Percentiles rank a stretch among this genome's conserved stretches.
Evolutionary conservation across 2,329 filamentous ascomycete species (phyloP).

Genomic region (Claviceps fusiformis): DNA sequence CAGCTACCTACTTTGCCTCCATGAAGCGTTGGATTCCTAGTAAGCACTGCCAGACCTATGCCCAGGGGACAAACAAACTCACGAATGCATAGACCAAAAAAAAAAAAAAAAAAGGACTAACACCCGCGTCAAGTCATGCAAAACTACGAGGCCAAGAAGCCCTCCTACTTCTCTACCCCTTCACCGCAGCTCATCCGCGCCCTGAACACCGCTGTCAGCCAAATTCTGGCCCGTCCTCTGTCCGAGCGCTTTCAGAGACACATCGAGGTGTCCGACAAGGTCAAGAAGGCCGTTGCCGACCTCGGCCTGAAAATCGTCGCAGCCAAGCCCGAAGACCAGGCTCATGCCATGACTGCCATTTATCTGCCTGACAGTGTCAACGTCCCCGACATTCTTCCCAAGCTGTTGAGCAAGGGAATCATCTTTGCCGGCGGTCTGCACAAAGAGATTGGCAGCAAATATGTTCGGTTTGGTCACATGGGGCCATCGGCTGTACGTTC

Average conservation of each 20-base stretch:
- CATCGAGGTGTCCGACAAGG: slow-evolving; percentile 62
- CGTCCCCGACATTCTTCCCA: slow-evolving; percentile 72
- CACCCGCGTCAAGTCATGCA: slow-evolving; percentile 61
- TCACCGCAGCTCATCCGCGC: slow-evolving; percentile 89
- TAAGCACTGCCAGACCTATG: slow-evolving; percentile 26
- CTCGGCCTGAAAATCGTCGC: slow-evolving; percentile 83
- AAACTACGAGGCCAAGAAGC: slow-evolving; percentile 96
- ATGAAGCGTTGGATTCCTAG: slow-evolving; percentile 96
- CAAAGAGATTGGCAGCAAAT: slow-evolving; percentile 87
- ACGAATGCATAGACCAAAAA: no score
- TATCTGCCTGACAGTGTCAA: slow-evolving; percentile 78
- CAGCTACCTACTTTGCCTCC: slow-evolving; percentile 83
- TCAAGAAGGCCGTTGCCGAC: slow-evolving; percentile 71
- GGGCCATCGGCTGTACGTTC: slow-evolving; percentile 67
- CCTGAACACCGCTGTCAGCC: slow-evolving; percentile 73
- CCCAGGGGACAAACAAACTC: no score
- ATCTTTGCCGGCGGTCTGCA: slow-evolving; percentile 93
- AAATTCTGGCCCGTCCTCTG: slow-evolving; percentile 71
- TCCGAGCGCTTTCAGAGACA: slow-evolving; percentile 75
- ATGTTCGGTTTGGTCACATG: slow-evolving; percentile 96
- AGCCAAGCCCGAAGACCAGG: slow-evolving; percentile 74
- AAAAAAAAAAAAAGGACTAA: neutral
- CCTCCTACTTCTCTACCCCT: slow-evolving; percentile 95
- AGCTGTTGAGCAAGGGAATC: slow-evolving; percentile 72
- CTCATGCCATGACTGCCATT: slow-evolving; percentile 95